A percentile compares a stretch with the other conserved stretches of the same genome.
Evolutionary conservation across 108 stramenopile genomes (phyloP).

Genomic region (Discostella stelligeroides): DNA sequence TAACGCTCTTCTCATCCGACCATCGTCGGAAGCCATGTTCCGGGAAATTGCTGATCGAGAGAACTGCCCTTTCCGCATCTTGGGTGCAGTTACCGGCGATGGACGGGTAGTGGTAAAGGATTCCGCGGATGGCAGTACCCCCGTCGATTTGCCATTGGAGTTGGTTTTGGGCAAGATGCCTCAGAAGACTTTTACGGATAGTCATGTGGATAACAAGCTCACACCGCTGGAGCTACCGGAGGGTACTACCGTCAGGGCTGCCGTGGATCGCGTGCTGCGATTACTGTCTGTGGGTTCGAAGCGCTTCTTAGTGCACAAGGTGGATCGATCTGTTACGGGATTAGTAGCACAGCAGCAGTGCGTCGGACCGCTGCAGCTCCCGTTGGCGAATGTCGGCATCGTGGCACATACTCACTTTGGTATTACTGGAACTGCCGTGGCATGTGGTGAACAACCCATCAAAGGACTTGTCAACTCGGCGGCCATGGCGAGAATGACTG

Average conservation of each 20-base stretch:
- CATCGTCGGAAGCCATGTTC: constrained; percentile 77
- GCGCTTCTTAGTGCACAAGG: constrained; percentile 99
- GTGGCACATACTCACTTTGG: constrained; percentile 95
- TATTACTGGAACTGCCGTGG: constrained; percentile 94
- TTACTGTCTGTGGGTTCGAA: constrained; percentile 96
- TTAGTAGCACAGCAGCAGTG: constrained; percentile 99
- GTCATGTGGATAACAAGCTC: constrained; percentile 57
- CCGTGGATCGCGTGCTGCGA: constrained; percentile 91
- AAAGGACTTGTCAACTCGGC: constrained; percentile 93
- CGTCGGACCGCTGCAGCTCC: constrained; percentile 97
- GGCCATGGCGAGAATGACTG: constrained; percentile 96
- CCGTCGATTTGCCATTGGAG: constrained; percentile 96
- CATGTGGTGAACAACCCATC: constrained; percentile 98
- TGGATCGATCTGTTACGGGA: constrained; percentile 98
- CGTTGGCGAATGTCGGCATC: constrained; percentile 95
- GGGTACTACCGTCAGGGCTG: constrained; percentile 68
- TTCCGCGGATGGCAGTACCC: constrained; percentile 84
- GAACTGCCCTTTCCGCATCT: constrained; percentile 89
- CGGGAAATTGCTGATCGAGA: constrained; percentile 90
- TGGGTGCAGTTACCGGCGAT: constrained; percentile 93
- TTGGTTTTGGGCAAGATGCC: constrained; percentile 98
- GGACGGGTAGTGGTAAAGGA: constrained; percentile 94
- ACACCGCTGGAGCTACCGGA: constrained; percentile 75
- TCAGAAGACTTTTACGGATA: constrained; percentile 94
- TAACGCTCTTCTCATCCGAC: constrained; percentile 92